Percentiles rank a stretch among this genome's conserved stretches.
Conservation (phyloP, 306 rosid genomes). For the Clitoria ternatea region DNA sequence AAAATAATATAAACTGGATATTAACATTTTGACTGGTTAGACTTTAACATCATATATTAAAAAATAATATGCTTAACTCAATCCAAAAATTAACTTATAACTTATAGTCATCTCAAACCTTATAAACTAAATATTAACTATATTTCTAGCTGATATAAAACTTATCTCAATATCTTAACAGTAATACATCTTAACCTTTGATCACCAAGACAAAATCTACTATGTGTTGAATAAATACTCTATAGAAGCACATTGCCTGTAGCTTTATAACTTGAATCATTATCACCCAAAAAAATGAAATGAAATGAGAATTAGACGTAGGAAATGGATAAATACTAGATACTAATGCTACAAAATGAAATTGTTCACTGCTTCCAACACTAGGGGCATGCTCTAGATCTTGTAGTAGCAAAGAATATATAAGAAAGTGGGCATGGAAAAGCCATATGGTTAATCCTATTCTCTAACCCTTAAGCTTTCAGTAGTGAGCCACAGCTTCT, state of each 20-base stretch:
- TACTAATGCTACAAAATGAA: conserved; percentile 53
- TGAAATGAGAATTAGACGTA: not conserved
- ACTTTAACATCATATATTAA: too few relatives aligned
- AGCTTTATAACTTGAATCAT: conserved; percentile 37
- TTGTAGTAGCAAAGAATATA: conserved; percentile 30
- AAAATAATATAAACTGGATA: too few relatives aligned
- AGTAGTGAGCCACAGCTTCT: conserved; percentile 82
- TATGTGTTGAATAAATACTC: conserved; percentile 31
- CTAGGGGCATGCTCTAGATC: conserved; percentile 34
- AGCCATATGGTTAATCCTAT: conserved; percentile 39
- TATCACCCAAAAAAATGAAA: conserved; percentile 31
- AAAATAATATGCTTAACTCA: too few relatives aligned
- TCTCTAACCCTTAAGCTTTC: conserved; percentile 58
- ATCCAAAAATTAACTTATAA: too few relatives aligned
- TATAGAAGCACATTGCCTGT: conserved; percentile 41
- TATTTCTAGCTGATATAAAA: too few relatives aligned
- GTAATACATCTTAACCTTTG: conserved; percentile 11
- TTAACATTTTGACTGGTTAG: too few relatives aligned
- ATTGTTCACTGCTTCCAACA: conserved; percentile 32
- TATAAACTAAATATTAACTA: too few relatives aligned
- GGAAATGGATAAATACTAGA: conserved; percentile 13
- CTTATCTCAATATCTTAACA: too few relatives aligned
- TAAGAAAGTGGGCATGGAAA: not conserved
- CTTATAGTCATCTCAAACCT: too few relatives aligned
- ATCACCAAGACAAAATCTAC: conserved; percentile 29